Conservation (phyloP, 495 filamentous ascomycete species). For the Letharia columbiana region DNA sequence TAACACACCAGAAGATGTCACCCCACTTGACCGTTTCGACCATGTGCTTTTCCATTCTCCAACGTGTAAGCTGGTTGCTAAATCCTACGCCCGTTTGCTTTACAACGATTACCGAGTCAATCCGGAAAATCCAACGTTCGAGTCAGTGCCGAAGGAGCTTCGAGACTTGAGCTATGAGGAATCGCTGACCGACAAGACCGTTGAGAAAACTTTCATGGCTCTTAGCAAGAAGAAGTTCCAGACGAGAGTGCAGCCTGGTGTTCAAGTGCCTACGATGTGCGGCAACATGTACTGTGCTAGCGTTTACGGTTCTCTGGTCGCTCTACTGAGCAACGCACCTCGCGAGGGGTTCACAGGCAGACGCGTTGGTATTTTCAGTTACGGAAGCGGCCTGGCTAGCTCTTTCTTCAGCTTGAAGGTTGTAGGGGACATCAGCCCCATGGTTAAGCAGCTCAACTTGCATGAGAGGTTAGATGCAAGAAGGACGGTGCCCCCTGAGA, state of each 20-base stretch:
- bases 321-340: slow-evolving; percentile 63
- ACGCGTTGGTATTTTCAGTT: slow-evolving; percentile 87
- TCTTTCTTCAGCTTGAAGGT: slow-evolving; percentile 86
- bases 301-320: slow-evolving; percentile 78
- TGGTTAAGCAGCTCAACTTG: slow-evolving; percentile 72
- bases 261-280: slow-evolving; percentile 85
- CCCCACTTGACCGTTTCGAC: slow-evolving; percentile 84
- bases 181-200: slow-evolving; percentile 82
- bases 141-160: slow-evolving; percentile 77
- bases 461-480: slow-evolving; percentile 64
- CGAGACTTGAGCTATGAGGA: slow-evolving; percentile 74
- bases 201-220: slow-evolving; percentile 95
- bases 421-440: slow-evolving; percentile 63
- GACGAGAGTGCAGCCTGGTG: slow-evolving; percentile 73
- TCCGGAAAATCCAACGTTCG: slow-evolving; percentile 69
- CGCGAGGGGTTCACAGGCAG: slow-evolving; percentile 68
- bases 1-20: slow-evolving; percentile 40
- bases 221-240: slow-evolving; percentile 94
- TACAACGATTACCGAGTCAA: slow-evolving; percentile 92
- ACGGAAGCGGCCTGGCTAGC: slow-evolving; percentile 85
- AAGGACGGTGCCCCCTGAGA: slow-evolving; percentile 65
- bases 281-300: slow-evolving; percentile 99
- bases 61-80: slow-evolving; percentile 94
- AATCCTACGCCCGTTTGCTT: slow-evolving; percentile 87
- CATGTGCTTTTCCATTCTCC: slow-evolving; percentile 93